Base-by-base conservation (phyloP, 2,329 filamentous ascomycete genomes). In the Cytospora piceicola region DNA sequence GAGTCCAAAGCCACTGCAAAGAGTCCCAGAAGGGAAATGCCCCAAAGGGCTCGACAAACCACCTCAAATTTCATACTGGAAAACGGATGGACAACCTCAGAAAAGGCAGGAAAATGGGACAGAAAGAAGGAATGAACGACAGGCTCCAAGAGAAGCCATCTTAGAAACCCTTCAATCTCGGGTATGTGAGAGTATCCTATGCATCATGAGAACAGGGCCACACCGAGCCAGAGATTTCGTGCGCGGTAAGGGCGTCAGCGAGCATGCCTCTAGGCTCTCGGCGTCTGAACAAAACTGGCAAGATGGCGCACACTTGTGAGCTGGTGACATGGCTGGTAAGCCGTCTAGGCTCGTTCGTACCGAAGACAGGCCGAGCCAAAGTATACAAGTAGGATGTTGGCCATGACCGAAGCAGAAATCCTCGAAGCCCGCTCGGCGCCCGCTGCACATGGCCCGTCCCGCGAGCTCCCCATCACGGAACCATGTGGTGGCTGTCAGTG, bases 281-380 rank as follows among this genome's bases (percentile, higher is more conserved):
- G 8, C 46, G n/a, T n/a, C 46, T 24, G 46, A 11, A 20, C 46
- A 49, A 3, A 24, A 14, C 46, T 14, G 46, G 46, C n/a, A 24
- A 49, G 46, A 49, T 24, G n/a, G n/a, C 46, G 22, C 46, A 24
- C 46, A 49, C 46, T 49, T 49, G 46, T 49, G 46, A 49, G 46
- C 39, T 42, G 39, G 39, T n/a, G 12, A 36, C 34, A 36, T 36
- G 34, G 3, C 9, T 24, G 46, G n/a, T 49, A 49, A 49, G 46
- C 46, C 17, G 34, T 14, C 34, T 36, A 36, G n/a, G 20, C 46
- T 22, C n/a, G 12, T 49, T n/a, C n/a, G 46, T 11, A 49, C 46
- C 46, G 22, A 22, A 24, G 4, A 49, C 4, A 14, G 9, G 6
- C 46, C 46, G 46, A 49, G 14, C 6, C n/a, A 49, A 49, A 22